Evolutionary conservation across 768 basidiomycete genomes (phyloP), one percentile per base, ranked within the genome.

Genomic region (Phanerochaete carnosa): DNA sequence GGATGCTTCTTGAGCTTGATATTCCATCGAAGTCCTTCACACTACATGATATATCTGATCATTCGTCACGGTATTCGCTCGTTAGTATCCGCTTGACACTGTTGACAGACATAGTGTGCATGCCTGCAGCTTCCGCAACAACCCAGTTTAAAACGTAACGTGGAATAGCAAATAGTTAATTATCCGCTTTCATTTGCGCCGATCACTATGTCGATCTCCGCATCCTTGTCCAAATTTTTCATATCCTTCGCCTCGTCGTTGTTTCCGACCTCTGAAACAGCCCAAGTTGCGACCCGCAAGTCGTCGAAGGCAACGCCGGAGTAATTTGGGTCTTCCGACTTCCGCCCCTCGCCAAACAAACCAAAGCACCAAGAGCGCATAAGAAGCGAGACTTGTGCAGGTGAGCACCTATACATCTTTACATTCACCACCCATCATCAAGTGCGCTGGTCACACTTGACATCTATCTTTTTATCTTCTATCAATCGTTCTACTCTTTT

Each of bases 371-470:
- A 23, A 3, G 47, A 57, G 33, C 6, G 45, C 29, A 57, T 57
- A 57, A 29, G 33, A 47, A 3, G 43, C 9, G 12, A 12, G 56
- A 15, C 43, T 23, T 30, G 8, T 19, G 39, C 39, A 19, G 19
- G 4, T 19, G 6, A 19, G 39, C 4, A 19, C 22, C 26, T 28
- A 55, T 54, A 2, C 32, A 51, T 58, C 57, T 57, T 46, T 26
- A n/a, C 33, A 23, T 39, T 54, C 37, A 29, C 33, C 57, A 19
- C n/a, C 39, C 56, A 62, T 32, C 57, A 50, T 56, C 57, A 58
- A 62, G 61, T 62, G 61, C 32, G 55, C 61, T 30, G 61, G 61
- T 58, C 61, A 45, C 61, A 58, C 61, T 58, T 58, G 55, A 62
- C 46, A 30, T 30, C 25, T 28, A 50, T 39, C 32, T 26, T 35